Evolutionary conservation across 1,284 basidiomycete species (phyloP).

Genomic region (Thecaphora thlaspeos): DNA sequence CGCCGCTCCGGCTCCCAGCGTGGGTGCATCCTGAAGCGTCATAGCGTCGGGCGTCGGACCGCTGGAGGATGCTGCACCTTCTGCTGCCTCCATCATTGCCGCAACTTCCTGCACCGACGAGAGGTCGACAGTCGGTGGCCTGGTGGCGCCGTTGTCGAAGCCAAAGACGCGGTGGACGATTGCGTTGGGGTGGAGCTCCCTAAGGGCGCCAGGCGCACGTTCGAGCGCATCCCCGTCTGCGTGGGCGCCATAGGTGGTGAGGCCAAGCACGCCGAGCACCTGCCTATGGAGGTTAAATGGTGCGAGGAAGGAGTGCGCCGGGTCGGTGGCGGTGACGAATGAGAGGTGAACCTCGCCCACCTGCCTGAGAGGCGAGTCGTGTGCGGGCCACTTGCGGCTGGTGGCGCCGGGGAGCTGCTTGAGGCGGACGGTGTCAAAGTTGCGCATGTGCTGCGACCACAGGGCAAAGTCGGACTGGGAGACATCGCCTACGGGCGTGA

Average conservation of each 20-base stretch:
- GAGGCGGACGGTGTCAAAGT: conserved; percentile 42
- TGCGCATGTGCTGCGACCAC: conserved; percentile 43
- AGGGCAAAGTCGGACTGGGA: conserved; percentile 43
- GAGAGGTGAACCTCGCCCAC: conserved; percentile 52
- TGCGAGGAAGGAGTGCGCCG: conserved; percentile 49
- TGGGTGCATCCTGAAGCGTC: no score
- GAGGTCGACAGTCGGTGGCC: conserved; percentile 38
- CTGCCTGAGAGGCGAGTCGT: conserved; percentile 28
- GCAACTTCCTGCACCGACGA: conserved; percentile 34
- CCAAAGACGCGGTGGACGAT: conserved; percentile 51
- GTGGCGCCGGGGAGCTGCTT: conserved; percentile 38
- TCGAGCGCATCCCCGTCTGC: conserved; percentile 26
- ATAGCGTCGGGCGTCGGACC: no score
- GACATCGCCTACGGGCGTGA: conserved; percentile 45
- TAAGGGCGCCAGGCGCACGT: conserved; percentile 31
- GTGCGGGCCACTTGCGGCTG: not conserved
- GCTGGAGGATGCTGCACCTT: no score
- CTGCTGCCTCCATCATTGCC: conserved; percentile 13
- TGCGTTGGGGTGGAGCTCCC: conserved; percentile 46
- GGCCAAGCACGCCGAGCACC: conserved; percentile 51
- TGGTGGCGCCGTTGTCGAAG: conserved; percentile 45
- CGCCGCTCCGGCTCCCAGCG: not conserved
- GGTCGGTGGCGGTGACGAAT: conserved; percentile 54
- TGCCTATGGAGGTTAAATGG: conserved; percentile 52
- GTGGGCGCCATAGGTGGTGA: conserved; percentile 24